Base-by-base conservation (phyloP, 75 land plant species). In the Pinus albicaulis region DNA sequence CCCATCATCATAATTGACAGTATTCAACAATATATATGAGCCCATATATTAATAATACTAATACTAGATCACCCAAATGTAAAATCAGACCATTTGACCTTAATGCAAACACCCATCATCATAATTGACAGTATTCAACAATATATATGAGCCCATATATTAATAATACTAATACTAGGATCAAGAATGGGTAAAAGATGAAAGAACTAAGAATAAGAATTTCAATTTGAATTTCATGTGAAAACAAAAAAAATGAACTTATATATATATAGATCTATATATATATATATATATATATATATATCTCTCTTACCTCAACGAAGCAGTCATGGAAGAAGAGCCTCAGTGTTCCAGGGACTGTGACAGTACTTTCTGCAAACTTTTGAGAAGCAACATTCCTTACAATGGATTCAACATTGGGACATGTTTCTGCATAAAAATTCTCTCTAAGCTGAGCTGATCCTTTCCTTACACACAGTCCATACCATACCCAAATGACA, bases 311-410 rank as follows among this genome's bases (percentile, higher is more conserved):
- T 55, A 80, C 85, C 74, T 71, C 66, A 17, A 83, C 79, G 3
- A 83, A 71, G 66, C 85, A 83, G 23, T 83, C 85, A 55, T 83
- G 85, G 79, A 83, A 83, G 75, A 81, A 90, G 56, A 90, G 83
- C n/a, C 92, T 64, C 38, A 90, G 85, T 17, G 88, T 86, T 62
- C 77, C 91, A 1, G 90, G 81, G 4, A 68, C 84, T 0, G 87
- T 83, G 5, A 78, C 73, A 59, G 78, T 78, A 0, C 88, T 87
- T 55, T 84, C 80, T 60, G 7, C 56, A 80, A 86, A 79, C 75
- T 89, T 89, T 24, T 56, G 44, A 3, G 12, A 17, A 56, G 85
- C 89, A 5, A 77, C 88, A 0, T 55, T 31, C 4, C 72, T 48
- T 15, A 90, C 87, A 14, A 88, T 34, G 7, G 73, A 22, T 38